Base-by-base conservation (phyloP, 331 rosid genomes). In the Pyrus hybrid region DNA sequence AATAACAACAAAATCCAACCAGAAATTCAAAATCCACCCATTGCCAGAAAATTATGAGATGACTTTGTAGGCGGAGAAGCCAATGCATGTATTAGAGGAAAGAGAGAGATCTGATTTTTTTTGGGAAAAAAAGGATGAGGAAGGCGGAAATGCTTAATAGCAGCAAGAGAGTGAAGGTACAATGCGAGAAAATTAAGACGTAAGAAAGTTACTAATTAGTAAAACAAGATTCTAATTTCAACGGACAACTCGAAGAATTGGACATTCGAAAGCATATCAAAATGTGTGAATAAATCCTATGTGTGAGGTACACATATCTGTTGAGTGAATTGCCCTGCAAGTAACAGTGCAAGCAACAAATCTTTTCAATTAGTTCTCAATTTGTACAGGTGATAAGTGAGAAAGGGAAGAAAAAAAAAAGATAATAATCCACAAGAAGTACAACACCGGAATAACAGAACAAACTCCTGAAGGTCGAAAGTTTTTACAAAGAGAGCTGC, bases 301-400 rank as follows among this genome's bases (percentile, higher is more conserved):
- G 57, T 62, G 76, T 21, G 73, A 20, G 74, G 60, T 37, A 41
- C 67, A 80, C 73, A 80, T 8, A 25, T 60, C 14, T 11, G 47
- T 41, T 3, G 47, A 41, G 47, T 41, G 49, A 43, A 14, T 12
- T 43, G 49, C 49, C 14, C 49, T 11, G 51, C 6, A 45, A 25
- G 29, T 28, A 26, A 16, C 67, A 62, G 18, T 25, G 61, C 71
- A 73, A 43, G 63, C 23, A 54, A 29, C 72, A 30, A 76, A 23
- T 75, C 74, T 21, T 68, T 72, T 67, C 54, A 41, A 70, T 74
- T 75, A 75, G 73, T 72, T 83, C 77, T 75, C 79, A 76, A 85
- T 82, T 82, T 84, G 84, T 85, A 89, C 96, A 88, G 20, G 51
- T 16, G 21, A 76, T 28, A 63, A 83, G 37, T 67, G 77, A 43